Percentiles rank a stretch among this genome's conserved stretches.
phyloP scores from a whole-genome alignment of 2,329 filamentous ascomycete genomes.

The Elsinoe necatrix region DNA sequence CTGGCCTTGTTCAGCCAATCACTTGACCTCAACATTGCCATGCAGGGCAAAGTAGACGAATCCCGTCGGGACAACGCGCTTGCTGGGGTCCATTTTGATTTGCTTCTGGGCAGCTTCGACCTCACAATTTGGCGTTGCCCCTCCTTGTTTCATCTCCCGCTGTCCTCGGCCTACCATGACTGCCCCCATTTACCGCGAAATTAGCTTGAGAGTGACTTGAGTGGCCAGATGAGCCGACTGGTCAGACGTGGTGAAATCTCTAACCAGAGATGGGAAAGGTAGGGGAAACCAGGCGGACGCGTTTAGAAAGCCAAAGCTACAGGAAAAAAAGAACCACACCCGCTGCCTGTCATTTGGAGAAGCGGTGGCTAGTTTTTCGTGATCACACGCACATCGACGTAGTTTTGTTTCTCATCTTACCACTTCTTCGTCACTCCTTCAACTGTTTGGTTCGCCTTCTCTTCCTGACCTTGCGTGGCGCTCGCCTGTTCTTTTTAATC shows the following conservation, averaged over 20 bases:
- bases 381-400: slow-evolving; percentile 12
- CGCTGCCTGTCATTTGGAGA: neutral
- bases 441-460: neutral
- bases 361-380: neutral
- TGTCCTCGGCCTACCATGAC: neutral
- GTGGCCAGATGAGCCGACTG: neutral
- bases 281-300: neutral
- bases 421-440: slow-evolving; percentile 3
- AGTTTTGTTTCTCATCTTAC: slow-evolving; percentile 13
- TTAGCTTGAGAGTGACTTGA: neutral
- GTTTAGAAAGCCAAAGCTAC: neutral
- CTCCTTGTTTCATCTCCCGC: slow-evolving; percentile 4
- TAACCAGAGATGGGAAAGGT: neutral
- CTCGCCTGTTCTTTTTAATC: slow-evolving; percentile 1
- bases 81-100: neutral
- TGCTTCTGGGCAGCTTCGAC: neutral
- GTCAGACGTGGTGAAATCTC: slow-evolving; percentile 5
- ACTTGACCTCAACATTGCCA: neutral
- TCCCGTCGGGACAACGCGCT: neutral
- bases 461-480: slow-evolving; percentile 12
- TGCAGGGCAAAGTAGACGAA: neutral
- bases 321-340: neutral
- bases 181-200: neutral
- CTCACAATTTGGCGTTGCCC: neutral
- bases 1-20: slow-evolving; percentile 9